Conservation (phyloP, 306 rosid genomes). For the Cucumis cinereus region DNA sequence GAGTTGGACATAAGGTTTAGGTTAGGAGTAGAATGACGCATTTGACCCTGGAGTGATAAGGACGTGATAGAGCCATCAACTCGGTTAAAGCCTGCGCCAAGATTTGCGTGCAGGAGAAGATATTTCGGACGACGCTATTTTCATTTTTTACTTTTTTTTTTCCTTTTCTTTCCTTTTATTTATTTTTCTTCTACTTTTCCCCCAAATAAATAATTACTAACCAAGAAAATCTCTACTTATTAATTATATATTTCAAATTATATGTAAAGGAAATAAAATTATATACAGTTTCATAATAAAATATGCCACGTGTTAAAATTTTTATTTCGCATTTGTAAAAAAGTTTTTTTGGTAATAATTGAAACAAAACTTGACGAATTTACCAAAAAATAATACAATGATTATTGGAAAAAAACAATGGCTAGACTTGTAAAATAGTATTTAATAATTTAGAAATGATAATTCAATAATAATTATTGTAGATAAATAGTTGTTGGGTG, state of each 20-base stretch:
- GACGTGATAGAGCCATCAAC: not conserved
- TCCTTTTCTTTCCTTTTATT: not conserved
- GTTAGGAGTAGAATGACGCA: not conserved
- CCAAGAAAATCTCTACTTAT: no score
- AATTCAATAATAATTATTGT: not conserved
- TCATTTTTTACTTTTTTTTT: not conserved
- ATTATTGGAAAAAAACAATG: not conserved
- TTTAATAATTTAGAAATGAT: not conserved
- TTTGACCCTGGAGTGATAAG: not conserved
- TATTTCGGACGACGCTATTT: not conserved
- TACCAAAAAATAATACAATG: not conserved
- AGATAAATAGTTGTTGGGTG: not conserved
- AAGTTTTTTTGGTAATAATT: no score
- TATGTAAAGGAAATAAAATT: no score
- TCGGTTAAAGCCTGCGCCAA: not conserved
- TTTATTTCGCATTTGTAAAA: no score
- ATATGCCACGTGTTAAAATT: no score
- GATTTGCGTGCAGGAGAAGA: slow-evolving; percentile 4
- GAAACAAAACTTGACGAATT: not conserved
- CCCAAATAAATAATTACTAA: no score
- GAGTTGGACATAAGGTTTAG: no score
- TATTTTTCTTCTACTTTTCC: not conserved
- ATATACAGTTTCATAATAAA: no score
- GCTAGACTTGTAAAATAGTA: not conserved
- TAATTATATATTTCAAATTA: no score